A percentile compares a stretch with the other conserved stretches of the same genome.
These are phyloP conservation scores for Aotearoamyces nothofagi DNA, from an alignment of 2,329 filamentous ascomycete genomes.

Conservation along the genomic window DNA sequence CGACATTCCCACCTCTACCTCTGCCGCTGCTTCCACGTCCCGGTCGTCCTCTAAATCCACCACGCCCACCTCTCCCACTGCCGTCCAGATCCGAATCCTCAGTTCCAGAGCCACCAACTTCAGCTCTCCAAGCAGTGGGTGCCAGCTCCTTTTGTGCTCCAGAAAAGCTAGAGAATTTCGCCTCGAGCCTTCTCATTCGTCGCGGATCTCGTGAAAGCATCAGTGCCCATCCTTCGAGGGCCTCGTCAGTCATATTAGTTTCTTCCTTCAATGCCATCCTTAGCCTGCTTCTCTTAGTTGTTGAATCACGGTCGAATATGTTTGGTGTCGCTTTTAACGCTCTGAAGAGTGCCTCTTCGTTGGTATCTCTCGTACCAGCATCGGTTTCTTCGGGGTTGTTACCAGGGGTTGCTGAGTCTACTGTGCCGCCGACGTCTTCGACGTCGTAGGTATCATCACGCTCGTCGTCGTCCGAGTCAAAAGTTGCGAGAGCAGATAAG, in stretches of 20 bases:
- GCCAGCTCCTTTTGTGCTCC: conserved; percentile 51
- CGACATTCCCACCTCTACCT: conserved; percentile 42
- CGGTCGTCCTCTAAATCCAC: conserved; percentile 24
- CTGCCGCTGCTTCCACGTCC: conserved; percentile 33
- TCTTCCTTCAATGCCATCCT: conserved; percentile 53
- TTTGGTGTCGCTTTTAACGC: conserved; percentile 50
- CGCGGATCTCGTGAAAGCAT: conserved; percentile 66
- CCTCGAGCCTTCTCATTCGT: conserved; percentile 54
- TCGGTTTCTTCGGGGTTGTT: conserved; percentile 30
- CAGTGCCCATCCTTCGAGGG: conserved; percentile 84
- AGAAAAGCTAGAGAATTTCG: conserved; percentile 48
- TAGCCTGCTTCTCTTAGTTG: conserved; percentile 47
- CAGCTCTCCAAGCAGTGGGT: conserved; percentile 48
- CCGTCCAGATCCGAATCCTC: conserved; percentile 39
- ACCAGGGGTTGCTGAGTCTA: conserved; percentile 50
- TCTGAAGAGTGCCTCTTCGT: conserved; percentile 60
- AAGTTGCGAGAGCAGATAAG: conserved; percentile 70
- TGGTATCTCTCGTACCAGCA: conserved; percentile 23
- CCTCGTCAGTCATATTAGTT: conserved; percentile 84
- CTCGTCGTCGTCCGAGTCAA: conserved; percentile 92
- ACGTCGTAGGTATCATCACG: conserved; percentile 93
- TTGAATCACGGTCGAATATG: conserved; percentile 56
- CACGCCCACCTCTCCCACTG: conserved; percentile 26
- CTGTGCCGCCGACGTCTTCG: conserved; percentile 77
- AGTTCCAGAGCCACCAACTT: conserved; percentile 35